Evolutionary conservation across 176 grass and related monocot species (phyloP).

Genomic region (Oryza rufipogon): DNA sequence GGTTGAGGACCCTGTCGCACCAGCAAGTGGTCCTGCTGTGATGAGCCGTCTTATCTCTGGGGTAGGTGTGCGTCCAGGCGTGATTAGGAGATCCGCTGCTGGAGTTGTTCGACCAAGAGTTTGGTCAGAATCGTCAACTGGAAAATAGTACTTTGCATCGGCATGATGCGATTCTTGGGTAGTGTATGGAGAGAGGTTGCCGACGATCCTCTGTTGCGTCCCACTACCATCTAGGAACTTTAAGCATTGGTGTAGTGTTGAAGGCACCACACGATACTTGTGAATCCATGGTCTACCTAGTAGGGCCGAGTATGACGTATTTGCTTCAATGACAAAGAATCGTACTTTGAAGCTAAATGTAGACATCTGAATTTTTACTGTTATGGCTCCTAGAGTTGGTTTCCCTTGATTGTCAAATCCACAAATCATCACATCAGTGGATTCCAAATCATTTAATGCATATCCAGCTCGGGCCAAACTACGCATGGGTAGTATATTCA

Average conservation of each 20-base stretch:
- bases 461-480: too few relatives aligned
- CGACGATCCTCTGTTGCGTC: background rate
- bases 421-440: too few relatives aligned
- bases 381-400: background rate
- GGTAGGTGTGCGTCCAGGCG: too few relatives aligned
- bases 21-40: too few relatives aligned
- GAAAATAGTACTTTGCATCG: background rate
- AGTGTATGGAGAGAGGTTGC: background rate
- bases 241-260: background rate
- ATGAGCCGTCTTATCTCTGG: too few relatives aligned
- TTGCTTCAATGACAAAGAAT: background rate
- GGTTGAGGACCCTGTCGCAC: too few relatives aligned
- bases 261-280: background rate
- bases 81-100: too few relatives aligned
- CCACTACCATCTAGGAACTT: background rate
- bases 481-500: too few relatives aligned
- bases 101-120: too few relatives aligned
- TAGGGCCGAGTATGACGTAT: background rate
- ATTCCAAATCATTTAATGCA: too few relatives aligned
- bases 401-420: background rate
- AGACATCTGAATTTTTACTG: background rate
- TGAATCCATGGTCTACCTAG: background rate
- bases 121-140: background rate
- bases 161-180: background rate
- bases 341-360: background rate